phyloP scores from a whole-genome alignment of 2,329 filamentous ascomycete species.

The Arthrobotrys megalospora region DNA sequence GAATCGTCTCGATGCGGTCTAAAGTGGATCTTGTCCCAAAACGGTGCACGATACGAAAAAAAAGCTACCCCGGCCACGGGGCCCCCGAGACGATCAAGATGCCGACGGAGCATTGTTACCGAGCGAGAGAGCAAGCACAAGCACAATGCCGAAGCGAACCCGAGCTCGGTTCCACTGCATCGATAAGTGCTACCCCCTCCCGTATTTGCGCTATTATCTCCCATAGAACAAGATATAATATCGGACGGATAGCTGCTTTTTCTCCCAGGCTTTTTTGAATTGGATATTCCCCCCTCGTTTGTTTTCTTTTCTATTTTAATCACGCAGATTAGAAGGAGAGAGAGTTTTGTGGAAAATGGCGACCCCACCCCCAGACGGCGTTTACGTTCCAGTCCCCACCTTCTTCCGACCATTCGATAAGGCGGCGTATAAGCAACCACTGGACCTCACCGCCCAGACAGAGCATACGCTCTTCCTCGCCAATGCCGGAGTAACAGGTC shows the following conservation, averaged over 20 bases:
- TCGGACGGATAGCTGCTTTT: constrained; percentile 19
- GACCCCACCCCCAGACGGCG: constrained; percentile 71
- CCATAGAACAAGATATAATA: constrained; percentile 13
- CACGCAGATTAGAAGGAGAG: neutral
- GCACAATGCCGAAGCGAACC: constrained; percentile 8
- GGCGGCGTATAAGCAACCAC: constrained; percentile 70
- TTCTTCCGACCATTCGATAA: constrained; percentile 72
- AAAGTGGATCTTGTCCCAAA: constrained; percentile 9
- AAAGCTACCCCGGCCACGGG: neutral
- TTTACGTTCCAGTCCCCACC: constrained; percentile 76
- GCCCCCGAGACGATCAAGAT: constrained; percentile 1
- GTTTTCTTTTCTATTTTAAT: neutral
- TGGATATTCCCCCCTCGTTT: neutral
- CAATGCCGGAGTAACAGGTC: constrained; percentile 74
- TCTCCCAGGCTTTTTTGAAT: neutral
- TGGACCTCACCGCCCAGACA: constrained; percentile 75
- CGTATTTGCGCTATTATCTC: neutral
- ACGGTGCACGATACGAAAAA: constrained; percentile 36
- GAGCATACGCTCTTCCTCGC: constrained; percentile 75
- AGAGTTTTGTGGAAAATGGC: constrained; percentile 46
- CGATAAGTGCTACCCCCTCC: constrained; percentile 2
- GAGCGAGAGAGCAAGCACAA: neutral
- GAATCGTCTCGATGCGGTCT: constrained; percentile 3
- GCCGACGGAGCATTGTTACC: constrained; percentile 19
- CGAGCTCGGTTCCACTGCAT: constrained; percentile 27